Evolutionary conservation across 129 eudicot species (phyloP).

Genomic region (Flaveria bidentis): DNA sequence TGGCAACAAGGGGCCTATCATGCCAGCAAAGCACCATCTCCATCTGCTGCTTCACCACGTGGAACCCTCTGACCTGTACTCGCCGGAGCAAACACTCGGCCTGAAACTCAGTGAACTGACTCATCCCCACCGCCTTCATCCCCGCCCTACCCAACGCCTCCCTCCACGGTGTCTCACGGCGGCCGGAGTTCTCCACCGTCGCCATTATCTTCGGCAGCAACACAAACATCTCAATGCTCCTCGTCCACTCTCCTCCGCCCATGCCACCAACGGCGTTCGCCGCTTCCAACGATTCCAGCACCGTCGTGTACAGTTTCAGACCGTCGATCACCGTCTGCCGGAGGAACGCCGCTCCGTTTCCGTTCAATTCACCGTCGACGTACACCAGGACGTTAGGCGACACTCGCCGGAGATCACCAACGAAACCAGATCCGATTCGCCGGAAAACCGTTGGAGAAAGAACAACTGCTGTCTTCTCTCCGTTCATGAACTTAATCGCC

Average conservation of each 20-base stretch:
- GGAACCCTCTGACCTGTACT: constrained; percentile 77
- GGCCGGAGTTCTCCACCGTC: constrained; percentile 64
- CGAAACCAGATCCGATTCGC: constrained; percentile 57
- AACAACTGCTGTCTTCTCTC: constrained; percentile 65
- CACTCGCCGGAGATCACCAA: constrained; percentile 60
- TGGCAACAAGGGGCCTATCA: constrained; percentile 77
- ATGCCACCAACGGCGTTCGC: constrained; percentile 47
- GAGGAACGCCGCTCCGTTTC: constrained; percentile 48
- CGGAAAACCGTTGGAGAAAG: constrained; percentile 68
- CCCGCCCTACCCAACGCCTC: constrained; percentile 75
- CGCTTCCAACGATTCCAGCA: constrained; percentile 73
- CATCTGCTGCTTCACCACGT: constrained; percentile 67
- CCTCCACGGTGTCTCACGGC: constrained; percentile 63
- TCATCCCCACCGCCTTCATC: constrained; percentile 64
- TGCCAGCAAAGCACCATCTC: constrained; percentile 99
- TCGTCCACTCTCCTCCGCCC: constrained; percentile 58
- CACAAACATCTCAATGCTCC: constrained; percentile 67
- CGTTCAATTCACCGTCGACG: constrained; percentile 61
- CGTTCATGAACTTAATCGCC: constrained; percentile 55
- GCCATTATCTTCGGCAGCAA: constrained; percentile 65
- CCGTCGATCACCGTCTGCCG: constrained; percentile 65
- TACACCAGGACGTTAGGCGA: constrained; percentile 66
- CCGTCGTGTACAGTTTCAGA: constrained; percentile 68
- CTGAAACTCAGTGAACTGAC: constrained; percentile 84
- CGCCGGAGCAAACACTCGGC: constrained; percentile 78